Conservation (phyloP, 768 basidiomycete genomes). For the Exidia glandulosa region DNA sequence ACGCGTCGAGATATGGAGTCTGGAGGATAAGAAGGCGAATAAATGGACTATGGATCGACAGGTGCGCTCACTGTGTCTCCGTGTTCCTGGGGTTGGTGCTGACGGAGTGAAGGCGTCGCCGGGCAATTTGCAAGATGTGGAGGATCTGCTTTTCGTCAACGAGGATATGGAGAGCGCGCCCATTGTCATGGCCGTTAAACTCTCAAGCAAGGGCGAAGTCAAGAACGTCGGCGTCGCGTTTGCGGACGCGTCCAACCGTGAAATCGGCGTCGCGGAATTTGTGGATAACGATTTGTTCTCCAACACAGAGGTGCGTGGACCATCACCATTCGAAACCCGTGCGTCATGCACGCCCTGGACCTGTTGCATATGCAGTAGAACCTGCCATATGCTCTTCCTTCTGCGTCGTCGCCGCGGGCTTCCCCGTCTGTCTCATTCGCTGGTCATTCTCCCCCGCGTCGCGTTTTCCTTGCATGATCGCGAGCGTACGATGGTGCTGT, state of each 20-base stretch:
- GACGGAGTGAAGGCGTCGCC: slow-evolving; percentile 49
- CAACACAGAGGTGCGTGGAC: not conserved
- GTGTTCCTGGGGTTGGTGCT: not conserved
- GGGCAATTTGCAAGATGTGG: slow-evolving; percentile 51
- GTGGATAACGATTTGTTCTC: not conserved
- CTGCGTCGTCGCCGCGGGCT: too few species aligned
- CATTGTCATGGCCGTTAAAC: slow-evolving; percentile 80
- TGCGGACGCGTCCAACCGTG: slow-evolving; percentile 76
- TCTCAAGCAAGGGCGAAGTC: slow-evolving; percentile 48
- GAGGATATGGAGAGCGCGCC: slow-evolving; percentile 75
- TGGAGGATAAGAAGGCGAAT: slow-evolving; percentile 63
- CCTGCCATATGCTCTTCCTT: too few species aligned
- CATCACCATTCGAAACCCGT: not conserved
- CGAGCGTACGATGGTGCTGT: too few species aligned
- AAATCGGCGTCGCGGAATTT: slow-evolving; percentile 52
- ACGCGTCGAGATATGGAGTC: slow-evolving; percentile 81
- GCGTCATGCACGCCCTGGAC: too few species aligned
- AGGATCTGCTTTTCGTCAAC: slow-evolving; percentile 71
- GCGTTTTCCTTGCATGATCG: too few species aligned
- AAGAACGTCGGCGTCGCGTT: slow-evolving; percentile 81
- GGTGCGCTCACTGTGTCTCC: slow-evolving; percentile 28
- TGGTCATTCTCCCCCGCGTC: too few species aligned
- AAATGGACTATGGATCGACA: slow-evolving; percentile 76
- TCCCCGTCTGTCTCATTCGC: not conserved
- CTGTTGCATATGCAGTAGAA: too few species aligned